These are phyloP conservation scores for Leccinum angustisporum DNA, from an alignment of 1,284 basidiomycete species.

Conservation along the genomic window DNA sequence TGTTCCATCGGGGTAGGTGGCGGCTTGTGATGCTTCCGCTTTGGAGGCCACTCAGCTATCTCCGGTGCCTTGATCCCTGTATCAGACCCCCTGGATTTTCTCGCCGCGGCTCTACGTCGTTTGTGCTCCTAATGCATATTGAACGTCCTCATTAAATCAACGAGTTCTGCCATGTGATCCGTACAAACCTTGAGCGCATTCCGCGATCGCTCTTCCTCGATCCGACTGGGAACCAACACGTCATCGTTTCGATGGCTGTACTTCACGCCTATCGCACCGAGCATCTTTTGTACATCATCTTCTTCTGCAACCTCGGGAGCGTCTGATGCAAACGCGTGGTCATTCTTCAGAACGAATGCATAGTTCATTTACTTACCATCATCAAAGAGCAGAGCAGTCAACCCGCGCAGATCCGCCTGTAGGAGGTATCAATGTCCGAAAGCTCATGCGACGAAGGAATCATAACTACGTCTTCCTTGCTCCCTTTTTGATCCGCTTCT, in stretches of 20 bases:
- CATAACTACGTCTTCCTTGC: constrained; percentile 51
- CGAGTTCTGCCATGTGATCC: neutral
- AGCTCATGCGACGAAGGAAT: neutral
- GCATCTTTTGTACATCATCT: constrained; percentile 53
- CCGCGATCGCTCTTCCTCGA: constrained; percentile 62
- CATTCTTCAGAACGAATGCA: neutral
- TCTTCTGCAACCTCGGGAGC: constrained; percentile 33
- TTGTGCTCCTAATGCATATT: constrained; percentile 27
- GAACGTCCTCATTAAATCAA: constrained; percentile 7
- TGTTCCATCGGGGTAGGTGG: constrained; percentile 48
- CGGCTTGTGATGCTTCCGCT: constrained; percentile 55
- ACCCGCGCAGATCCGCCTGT: constrained; percentile 58
- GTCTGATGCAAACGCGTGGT: constrained; percentile 24
- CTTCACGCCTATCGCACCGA: constrained; percentile 59
- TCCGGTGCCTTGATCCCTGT: constrained; percentile 31
- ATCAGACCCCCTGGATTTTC: constrained; percentile 27
- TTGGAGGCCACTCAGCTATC: constrained; percentile 59
- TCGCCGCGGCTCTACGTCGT: constrained; percentile 28
- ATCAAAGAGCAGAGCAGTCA: constrained; percentile 67
- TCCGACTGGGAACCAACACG: constrained; percentile 63
- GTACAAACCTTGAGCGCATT: constrained; percentile 50
- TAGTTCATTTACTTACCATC: constrained; percentile 46
- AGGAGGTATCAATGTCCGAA: neutral
- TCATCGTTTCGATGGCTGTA: constrained; percentile 75
- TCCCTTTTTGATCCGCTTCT: constrained; percentile 52